Evolutionary conservation across 768 basidiomycete species (phyloP).

Genomic region (Sporobolomyces pararoseus): DNA sequence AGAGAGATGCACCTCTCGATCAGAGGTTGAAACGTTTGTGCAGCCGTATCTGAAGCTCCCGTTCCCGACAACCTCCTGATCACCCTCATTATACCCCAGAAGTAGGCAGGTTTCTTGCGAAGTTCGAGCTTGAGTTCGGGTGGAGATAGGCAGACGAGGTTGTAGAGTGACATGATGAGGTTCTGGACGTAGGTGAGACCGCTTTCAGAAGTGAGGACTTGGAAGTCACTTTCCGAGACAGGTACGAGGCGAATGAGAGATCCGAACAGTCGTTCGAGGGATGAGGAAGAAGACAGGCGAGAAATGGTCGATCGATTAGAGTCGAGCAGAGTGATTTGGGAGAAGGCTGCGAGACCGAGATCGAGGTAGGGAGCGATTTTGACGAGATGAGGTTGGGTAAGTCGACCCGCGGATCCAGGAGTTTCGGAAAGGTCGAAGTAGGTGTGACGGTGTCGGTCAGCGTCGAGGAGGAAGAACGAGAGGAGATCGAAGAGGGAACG

Average conservation of each 20-base stretch:
- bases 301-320: slow-evolving; percentile 70
- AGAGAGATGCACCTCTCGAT: slow-evolving; percentile 49
- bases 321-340: slow-evolving; percentile 72
- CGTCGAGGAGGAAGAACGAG: slow-evolving; percentile 48
- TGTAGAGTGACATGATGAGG: slow-evolving; percentile 74
- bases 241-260: slow-evolving; percentile 80
- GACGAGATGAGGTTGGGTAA: slow-evolving; percentile 56
- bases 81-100: slow-evolving; percentile 58
- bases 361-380: slow-evolving; percentile 57
- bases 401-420: slow-evolving; percentile 1
- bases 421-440: slow-evolving; percentile 31
- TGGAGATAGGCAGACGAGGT: slow-evolving; percentile 75
- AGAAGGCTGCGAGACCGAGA: slow-evolving; percentile 76
- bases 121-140: slow-evolving; percentile 67
- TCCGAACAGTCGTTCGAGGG: slow-evolving; percentile 63
- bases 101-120: slow-evolving; percentile 65
- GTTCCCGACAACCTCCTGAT: slow-evolving; percentile 39
- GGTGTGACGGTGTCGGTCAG: slow-evolving; percentile 47
- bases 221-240: slow-evolving; percentile 67
- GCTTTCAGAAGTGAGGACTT: slow-evolving; percentile 53
- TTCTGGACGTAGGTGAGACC: slow-evolving; percentile 81
- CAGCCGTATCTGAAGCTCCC: slow-evolving; percentile 13
- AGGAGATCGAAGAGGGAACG: slow-evolving; percentile 35
- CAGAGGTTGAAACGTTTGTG: slow-evolving; percentile 46
- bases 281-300: slow-evolving; percentile 58